Conservation (phyloP, 1,284 basidiomycete genomes). For the Boletus sp. region DNA sequence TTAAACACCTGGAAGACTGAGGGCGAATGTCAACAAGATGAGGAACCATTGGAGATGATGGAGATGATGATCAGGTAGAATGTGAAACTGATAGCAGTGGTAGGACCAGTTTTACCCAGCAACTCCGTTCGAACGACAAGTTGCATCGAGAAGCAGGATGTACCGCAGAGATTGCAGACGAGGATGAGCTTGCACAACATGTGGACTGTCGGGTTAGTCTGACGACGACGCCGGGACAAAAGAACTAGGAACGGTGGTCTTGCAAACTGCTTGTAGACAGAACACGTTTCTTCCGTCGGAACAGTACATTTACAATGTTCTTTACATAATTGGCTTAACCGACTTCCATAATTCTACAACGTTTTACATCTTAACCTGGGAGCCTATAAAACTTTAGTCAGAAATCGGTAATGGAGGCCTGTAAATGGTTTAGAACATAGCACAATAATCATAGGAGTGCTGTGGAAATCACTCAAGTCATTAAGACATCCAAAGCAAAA, state of each 20-base stretch:
- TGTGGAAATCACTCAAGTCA: too few species aligned
- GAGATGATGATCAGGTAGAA: conserved; percentile 89
- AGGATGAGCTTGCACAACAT: conserved; percentile 94
- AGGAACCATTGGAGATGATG: conserved; percentile 84
- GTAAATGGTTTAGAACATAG: too few species aligned
- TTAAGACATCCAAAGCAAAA: too few species aligned
- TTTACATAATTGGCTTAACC: too few species aligned
- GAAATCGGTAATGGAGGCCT: too few species aligned
- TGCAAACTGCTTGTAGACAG: conserved; percentile 97
- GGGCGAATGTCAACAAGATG: conserved; percentile 88
- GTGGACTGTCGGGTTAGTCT: conserved; percentile 99
- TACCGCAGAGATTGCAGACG: conserved; percentile 93
- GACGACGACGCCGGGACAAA: too few species aligned
- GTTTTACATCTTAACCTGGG: too few species aligned
- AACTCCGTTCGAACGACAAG: conserved; percentile 99
- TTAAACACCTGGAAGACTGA: conserved; percentile 95
- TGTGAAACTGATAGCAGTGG: conserved; percentile 98
- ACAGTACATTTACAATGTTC: too few species aligned
- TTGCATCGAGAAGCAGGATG: conserved; percentile 98
- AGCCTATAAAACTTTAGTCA: too few species aligned
- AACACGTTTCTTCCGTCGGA: conserved; percentile 99
- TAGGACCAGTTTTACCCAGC: conserved; percentile 91
- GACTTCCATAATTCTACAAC: too few species aligned
- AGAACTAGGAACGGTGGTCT: conserved; percentile 97
- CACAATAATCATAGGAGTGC: too few species aligned